These are phyloP conservation scores for Cytospora mali DNA, from an alignment of 2,329 filamentous ascomycete species.

Conservation along the genomic window DNA sequence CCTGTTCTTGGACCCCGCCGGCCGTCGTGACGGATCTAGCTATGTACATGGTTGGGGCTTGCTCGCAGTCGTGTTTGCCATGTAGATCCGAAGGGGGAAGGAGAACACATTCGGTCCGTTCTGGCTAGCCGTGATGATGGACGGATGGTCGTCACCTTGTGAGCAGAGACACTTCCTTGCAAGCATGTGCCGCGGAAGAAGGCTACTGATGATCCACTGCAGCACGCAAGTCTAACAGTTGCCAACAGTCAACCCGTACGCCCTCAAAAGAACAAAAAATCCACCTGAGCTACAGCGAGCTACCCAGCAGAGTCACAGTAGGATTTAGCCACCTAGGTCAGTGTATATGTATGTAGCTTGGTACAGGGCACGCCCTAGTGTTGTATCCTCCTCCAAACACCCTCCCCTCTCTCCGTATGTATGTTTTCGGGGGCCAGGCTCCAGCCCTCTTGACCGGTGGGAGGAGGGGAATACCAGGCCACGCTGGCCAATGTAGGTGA, in stretches of 20 bases:
- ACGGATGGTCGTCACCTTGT: background rate
- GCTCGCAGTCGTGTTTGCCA: background rate
- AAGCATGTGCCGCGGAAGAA: background rate
- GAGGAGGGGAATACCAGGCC: background rate
- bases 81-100: slow-evolving; percentile 11
- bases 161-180: background rate
- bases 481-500: slow-evolving; percentile 1
- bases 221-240: background rate
- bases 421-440: background rate
- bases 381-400: too few species aligned
- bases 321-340: slow-evolving; percentile 1
- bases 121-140: background rate
- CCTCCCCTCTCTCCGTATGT: slow-evolving; percentile 1
- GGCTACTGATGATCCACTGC: background rate
- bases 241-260: background rate
- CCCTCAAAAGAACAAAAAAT: background rate
- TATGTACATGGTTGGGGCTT: slow-evolving; percentile 10
- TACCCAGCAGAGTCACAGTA: slow-evolving; percentile 1
- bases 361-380: slow-evolving; percentile 10
- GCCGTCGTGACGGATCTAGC: slow-evolving; percentile 6
- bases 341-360: background rate
- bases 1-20: background rate
- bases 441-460: background rate
- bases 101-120: background rate
- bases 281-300: background rate